phyloP scores from a whole-genome alignment of 768 basidiomycete species.

The Termitomyces sp. region DNA sequence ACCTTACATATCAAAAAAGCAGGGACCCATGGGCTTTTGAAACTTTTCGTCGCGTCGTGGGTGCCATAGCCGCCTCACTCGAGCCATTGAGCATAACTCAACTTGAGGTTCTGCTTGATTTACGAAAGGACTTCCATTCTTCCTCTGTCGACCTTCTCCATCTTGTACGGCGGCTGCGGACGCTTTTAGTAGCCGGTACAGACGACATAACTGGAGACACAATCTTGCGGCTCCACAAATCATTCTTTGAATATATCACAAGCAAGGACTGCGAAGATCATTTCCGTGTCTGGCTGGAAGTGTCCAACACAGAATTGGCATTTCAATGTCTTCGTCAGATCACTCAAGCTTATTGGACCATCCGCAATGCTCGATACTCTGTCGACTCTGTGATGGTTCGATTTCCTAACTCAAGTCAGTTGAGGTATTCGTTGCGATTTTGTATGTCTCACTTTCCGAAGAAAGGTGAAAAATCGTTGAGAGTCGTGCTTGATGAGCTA shows the following conservation, averaged over 20 bases:
- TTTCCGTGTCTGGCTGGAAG: background rate
- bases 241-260: slow-evolving; percentile 6
- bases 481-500: background rate
- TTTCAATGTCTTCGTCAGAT: background rate
- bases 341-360: background rate
- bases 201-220: background rate
- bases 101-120: background rate
- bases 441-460: slow-evolving; percentile 2
- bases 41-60: slow-evolving; percentile 4
- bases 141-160: background rate
- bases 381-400: background rate
- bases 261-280: background rate
- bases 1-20: background rate
- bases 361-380: background rate
- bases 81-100: background rate
- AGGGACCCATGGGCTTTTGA: background rate
- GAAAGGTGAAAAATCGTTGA: background rate
- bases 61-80: background rate
- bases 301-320: background rate
- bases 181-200: background rate
- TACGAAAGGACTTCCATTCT: background rate
- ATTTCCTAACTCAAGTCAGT: background rate
- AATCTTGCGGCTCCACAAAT: background rate
- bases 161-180: slow-evolving; percentile 1
- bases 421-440: background rate